A percentile compares a stretch with the other conserved stretches of the same genome.
These are phyloP conservation scores for Litsea cubeba DNA, from an alignment of 164 flowering plant species.

Conservation along the genomic window DNA sequence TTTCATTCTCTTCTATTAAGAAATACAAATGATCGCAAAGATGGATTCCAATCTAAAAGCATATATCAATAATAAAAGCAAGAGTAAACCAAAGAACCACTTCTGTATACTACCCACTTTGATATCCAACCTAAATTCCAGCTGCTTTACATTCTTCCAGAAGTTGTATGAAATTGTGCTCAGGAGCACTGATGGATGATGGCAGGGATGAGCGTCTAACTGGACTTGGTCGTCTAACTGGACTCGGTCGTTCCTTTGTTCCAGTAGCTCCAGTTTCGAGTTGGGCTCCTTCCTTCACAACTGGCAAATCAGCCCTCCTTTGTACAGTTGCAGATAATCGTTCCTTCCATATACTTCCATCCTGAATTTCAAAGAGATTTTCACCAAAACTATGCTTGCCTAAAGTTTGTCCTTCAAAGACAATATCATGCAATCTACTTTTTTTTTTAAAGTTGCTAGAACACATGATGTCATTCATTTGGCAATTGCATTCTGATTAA, in stretches of 20 bases:
- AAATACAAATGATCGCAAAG: neutral
- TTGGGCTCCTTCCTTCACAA: conserved; percentile 40
- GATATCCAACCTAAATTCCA: conserved; percentile 16
- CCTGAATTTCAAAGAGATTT: conserved; percentile 35
- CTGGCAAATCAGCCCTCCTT: conserved; percentile 53
- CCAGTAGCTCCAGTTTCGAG: conserved; percentile 28
- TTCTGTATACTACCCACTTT: neutral
- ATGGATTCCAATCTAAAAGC: neutral
- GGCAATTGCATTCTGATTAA: too few species aligned
- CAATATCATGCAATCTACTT: too few species aligned
- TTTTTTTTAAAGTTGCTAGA: neutral
- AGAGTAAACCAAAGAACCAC: neutral
- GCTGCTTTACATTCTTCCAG: conserved; percentile 75
- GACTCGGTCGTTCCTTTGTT: conserved; percentile 25
- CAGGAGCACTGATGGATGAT: conserved; percentile 94
- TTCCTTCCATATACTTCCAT: conserved; percentile 94
- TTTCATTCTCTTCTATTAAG: too few species aligned
- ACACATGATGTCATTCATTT: neutral
- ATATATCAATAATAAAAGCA: too few species aligned
- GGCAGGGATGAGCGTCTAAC: conserved; percentile 42
- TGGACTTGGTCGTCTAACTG: conserved; percentile 28
- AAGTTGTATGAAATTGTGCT: conserved; percentile 60
- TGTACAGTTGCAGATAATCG: conserved; percentile 45
- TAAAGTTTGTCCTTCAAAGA: too few species aligned
- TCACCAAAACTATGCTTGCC: neutral